Percentiles rank a stretch among this genome's conserved stretches.
phyloP scores from a whole-genome alignment of 140 eudicot species.

The Ambrosia hybrid region DNA sequence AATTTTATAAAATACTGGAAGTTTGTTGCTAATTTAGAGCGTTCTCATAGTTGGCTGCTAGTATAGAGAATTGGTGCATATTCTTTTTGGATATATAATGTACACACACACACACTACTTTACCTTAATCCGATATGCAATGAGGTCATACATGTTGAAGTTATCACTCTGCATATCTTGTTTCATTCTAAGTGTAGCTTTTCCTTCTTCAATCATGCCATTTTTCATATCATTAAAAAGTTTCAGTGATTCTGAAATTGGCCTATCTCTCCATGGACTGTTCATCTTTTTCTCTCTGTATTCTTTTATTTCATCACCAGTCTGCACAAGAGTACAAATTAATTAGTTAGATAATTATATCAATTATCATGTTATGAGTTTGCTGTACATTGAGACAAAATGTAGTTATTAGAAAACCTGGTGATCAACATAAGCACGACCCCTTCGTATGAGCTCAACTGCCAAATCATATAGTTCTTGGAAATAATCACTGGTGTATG shows the following conservation, averaged over 20 bases:
- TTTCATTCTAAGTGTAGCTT: slow-evolving; percentile 92
- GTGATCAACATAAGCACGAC: slow-evolving; percentile 94
- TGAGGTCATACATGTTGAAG: slow-evolving; percentile 90
- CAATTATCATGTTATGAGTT: slow-evolving; percentile 1
- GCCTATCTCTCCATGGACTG: slow-evolving; percentile 98
- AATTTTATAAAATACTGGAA: too few relatives aligned
- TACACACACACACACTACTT: slow-evolving; percentile 4
- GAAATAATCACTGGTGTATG: slow-evolving; percentile 95
- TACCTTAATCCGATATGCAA: slow-evolving; percentile 97
- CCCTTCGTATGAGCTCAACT: slow-evolving; percentile 80
- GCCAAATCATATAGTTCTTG: slow-evolving; percentile 85
- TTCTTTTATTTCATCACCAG: slow-evolving; percentile 84
- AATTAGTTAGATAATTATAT: neutral
- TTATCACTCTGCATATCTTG: slow-evolving; percentile 98
- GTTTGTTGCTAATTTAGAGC: too few relatives aligned
- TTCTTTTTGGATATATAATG: too few relatives aligned
- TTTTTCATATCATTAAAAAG: slow-evolving; percentile 81
- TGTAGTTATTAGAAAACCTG: slow-evolving; percentile 57
- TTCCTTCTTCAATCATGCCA: slow-evolving; percentile 89
- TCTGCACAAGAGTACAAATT: slow-evolving; percentile 35
- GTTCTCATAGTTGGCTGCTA: too few relatives aligned
- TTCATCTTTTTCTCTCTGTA: slow-evolving; percentile 85
- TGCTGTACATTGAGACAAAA: neutral
- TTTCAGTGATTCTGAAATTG: slow-evolving; percentile 68
- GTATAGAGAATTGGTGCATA: too few relatives aligned